phyloP scores from a whole-genome alignment of 2,329 filamentous ascomycete species.

The Clarireedia hainanense region DNA sequence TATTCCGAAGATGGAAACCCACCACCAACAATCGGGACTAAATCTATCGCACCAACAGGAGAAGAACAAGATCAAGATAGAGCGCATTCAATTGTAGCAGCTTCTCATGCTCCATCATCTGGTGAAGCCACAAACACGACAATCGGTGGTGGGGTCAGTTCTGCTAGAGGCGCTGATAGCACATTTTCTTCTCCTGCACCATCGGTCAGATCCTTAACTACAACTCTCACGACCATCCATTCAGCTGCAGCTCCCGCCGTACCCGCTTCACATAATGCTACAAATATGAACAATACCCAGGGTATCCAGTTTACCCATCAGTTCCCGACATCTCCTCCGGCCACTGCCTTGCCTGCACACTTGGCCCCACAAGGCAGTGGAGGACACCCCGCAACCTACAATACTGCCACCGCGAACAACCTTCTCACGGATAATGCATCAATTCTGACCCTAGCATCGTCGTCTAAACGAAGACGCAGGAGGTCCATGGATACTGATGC shows the following conservation, averaged over 20 bases:
- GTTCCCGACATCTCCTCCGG: conserved; percentile 55
- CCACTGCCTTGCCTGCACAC: conserved; percentile 66
- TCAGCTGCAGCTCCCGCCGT: conserved; percentile 52
- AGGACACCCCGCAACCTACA: conserved; percentile 62
- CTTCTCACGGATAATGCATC: conserved; percentile 79
- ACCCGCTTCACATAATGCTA: conserved; percentile 35
- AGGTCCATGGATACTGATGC: conserved; percentile 81
- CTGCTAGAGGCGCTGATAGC: conserved; percentile 62
- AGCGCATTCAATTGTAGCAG: conserved; percentile 63
- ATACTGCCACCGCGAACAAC: conserved; percentile 72
- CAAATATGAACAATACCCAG: conserved; percentile 21
- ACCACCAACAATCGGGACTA: conserved; percentile 53
- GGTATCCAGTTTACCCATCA: conserved; percentile 56
- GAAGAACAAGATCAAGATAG: conserved; percentile 61
- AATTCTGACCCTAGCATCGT: conserved; percentile 76
- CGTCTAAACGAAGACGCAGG: conserved; percentile 67
- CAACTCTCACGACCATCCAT: conserved; percentile 79
- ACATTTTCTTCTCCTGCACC: conserved; percentile 79
- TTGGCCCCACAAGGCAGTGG: conserved; percentile 42
- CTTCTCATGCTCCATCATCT: conserved; percentile 62
- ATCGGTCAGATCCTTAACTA: conserved; percentile 72
- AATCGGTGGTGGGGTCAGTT: conserved; percentile 55
- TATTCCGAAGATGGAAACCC: conserved; percentile 54
- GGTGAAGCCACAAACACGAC: conserved; percentile 68
- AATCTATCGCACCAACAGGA: conserved; percentile 51